Evolutionary conservation across 768 basidiomycete species (phyloP).

Genomic region (Psilocybe azurescens): DNA sequence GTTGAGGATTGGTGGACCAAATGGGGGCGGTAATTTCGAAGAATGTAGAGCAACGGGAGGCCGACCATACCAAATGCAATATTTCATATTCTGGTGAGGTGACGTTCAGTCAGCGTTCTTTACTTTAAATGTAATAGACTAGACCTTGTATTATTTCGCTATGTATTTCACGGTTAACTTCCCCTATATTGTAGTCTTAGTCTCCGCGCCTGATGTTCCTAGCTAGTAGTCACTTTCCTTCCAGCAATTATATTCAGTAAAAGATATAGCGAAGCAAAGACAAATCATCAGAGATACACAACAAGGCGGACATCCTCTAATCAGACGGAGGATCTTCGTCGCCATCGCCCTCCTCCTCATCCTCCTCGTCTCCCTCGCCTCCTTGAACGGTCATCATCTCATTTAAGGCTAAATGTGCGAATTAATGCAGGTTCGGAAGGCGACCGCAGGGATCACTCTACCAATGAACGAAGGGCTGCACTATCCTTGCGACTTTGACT

Average conservation of each 20-base stretch:
- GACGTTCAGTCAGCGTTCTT: not conserved
- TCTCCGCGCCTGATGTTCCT: no score
- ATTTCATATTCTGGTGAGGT: no score
- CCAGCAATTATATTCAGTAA: not conserved
- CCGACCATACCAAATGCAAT: not conserved
- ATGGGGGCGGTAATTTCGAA: constrained; percentile 31
- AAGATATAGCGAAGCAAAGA: not conserved
- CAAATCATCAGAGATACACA: not conserved
- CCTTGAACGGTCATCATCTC: constrained; percentile 68
- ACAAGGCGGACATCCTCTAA: not conserved
- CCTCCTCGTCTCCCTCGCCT: constrained; percentile 34
- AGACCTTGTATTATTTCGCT: no score
- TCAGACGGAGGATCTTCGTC: not conserved
- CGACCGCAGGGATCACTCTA: constrained; percentile 33
- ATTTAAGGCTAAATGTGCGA: constrained; percentile 62
- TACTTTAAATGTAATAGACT: not conserved
- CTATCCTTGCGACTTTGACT: constrained; percentile 53
- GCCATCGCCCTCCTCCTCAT: constrained; percentile 25
- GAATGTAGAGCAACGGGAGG: not conserved
- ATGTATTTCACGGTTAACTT: no score
- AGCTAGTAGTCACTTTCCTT: no score
- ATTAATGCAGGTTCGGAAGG: not conserved
- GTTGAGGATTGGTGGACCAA: constrained; percentile 73
- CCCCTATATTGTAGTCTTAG: no score
- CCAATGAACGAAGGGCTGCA: constrained; percentile 84